phyloP scores from a whole-genome alignment of 352 stramenopile species.

The Plasmopara halstedii region DNA sequence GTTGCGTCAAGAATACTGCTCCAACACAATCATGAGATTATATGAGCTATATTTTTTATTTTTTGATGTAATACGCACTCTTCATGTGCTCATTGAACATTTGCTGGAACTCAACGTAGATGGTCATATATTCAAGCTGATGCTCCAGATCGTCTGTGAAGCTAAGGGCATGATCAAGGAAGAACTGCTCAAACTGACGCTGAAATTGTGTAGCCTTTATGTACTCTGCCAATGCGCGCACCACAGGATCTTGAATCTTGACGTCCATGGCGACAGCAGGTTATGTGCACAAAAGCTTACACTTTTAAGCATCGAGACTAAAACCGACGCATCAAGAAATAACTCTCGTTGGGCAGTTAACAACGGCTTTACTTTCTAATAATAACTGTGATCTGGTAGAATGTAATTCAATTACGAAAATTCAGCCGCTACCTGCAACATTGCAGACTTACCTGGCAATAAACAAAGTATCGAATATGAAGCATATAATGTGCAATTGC shows the following conservation, averaged over 20 bases:
- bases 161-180: conserved; percentile 51
- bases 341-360: no score
- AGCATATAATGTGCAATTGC: no score
- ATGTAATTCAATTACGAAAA: no score
- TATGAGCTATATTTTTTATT: no score
- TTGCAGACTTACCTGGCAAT: no score
- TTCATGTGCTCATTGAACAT: conserved; percentile 71
- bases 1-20: conserved; percentile 43
- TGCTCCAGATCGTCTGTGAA: conserved; percentile 66
- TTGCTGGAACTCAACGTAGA: conserved; percentile 65
- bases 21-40: background rate
- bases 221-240: conserved; percentile 50
- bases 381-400: no score
- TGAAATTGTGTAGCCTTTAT: conserved; percentile 59
- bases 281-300: no score
- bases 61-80: conserved; percentile 21
- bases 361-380: no score
- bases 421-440: no score
- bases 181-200: conserved; percentile 67
- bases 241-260: conserved; percentile 48
- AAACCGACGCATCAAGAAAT: no score
- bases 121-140: conserved; percentile 61
- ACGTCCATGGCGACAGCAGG: conserved; percentile 12
- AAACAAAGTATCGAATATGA: no score
- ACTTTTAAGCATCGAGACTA: no score